A percentile compares a stretch with the other conserved stretches of the same genome.
Evolutionary conservation across 2,329 filamentous ascomycete species (phyloP).

Genomic region (Colletotrichum cuscutae): DNA sequence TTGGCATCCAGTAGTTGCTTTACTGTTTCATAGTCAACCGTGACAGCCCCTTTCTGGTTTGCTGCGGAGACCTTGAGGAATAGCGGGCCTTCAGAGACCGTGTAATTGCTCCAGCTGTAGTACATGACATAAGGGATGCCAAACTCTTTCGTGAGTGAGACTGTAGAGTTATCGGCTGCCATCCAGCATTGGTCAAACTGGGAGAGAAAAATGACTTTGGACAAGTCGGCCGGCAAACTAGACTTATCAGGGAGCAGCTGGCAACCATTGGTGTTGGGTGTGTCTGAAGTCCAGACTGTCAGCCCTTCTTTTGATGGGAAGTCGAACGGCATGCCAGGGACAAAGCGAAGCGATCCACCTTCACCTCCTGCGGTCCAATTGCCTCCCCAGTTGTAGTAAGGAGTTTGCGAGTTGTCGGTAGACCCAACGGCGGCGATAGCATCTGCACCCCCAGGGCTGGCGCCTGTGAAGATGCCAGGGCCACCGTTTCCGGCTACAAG

Average conservation of each 20-base stretch:
- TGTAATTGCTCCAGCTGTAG: slow-evolving; percentile 51
- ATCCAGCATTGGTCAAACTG: slow-evolving; percentile 9
- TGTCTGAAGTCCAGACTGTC: slow-evolving; percentile 18
- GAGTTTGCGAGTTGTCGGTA: slow-evolving; percentile 24
- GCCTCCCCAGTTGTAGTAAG: slow-evolving; percentile 20
- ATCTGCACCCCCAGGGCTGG: slow-evolving; percentile 10
- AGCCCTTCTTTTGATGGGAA: neutral
- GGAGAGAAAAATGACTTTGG: neutral
- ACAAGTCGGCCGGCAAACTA: neutral
- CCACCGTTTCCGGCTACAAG: slow-evolving; percentile 13
- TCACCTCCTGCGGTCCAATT: slow-evolving; percentile 16
- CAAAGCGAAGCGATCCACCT: slow-evolving; percentile 41
- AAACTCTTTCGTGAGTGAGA: slow-evolving; percentile 37
- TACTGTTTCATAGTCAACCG: neutral
- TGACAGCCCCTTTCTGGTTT: neutral
- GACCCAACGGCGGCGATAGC: slow-evolving; percentile 25
- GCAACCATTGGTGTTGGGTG: neutral
- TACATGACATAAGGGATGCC: slow-evolving; percentile 52
- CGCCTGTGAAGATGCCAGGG: slow-evolving; percentile 13
- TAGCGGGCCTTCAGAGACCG: slow-evolving; percentile 52
- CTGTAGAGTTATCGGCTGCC: neutral
- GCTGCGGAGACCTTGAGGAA: slow-evolving; percentile 39
- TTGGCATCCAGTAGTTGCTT: slow-evolving; percentile 4
- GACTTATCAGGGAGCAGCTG: neutral
- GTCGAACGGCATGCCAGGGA: slow-evolving; percentile 9